phyloP scores from a whole-genome alignment of 345 rosid species.

The Pugionium cornutum region DNA sequence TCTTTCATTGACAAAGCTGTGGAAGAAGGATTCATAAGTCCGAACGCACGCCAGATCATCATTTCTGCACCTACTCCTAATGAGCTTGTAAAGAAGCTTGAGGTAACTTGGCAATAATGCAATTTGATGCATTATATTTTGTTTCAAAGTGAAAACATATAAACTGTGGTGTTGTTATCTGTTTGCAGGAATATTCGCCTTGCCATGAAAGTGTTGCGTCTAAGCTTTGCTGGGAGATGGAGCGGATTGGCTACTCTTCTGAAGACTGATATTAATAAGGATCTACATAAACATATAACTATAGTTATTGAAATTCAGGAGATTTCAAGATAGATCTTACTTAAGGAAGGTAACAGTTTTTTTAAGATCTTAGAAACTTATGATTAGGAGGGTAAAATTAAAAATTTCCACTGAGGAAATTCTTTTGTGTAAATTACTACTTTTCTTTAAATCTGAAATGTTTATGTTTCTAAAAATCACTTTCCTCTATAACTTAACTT shows the following conservation, averaged over 20 bases:
- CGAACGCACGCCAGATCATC: conserved; percentile 83
- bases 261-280: conserved; percentile 34
- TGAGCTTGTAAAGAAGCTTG: conserved; percentile 77
- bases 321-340: conserved; percentile 28
- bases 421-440: conserved; percentile 36
- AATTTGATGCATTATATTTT: neutral
- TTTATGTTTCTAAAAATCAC: conserved; percentile 21
- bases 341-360: conserved; percentile 18
- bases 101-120: conserved; percentile 49
- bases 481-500: conserved; percentile 13
- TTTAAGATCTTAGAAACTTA: conserved; percentile 28
- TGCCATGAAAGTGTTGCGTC: conserved; percentile 81
- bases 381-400: conserved; percentile 33
- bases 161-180: conserved; percentile 3
- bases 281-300: conserved; percentile 28
- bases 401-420: conserved; percentile 26
- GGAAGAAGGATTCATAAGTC: conserved; percentile 86
- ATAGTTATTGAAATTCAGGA: conserved; percentile 28
- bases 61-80: conserved; percentile 81
- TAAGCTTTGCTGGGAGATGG: conserved; percentile 84
- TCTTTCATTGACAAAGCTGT: conserved; percentile 94
- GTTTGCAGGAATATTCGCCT: conserved; percentile 74
- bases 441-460: conserved; percentile 27
- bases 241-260: conserved; percentile 63
- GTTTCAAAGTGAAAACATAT: neutral